These are phyloP conservation scores for Russula olivacea DNA, from an alignment of 768 basidiomycete genomes.

Conservation along the genomic window DNA sequence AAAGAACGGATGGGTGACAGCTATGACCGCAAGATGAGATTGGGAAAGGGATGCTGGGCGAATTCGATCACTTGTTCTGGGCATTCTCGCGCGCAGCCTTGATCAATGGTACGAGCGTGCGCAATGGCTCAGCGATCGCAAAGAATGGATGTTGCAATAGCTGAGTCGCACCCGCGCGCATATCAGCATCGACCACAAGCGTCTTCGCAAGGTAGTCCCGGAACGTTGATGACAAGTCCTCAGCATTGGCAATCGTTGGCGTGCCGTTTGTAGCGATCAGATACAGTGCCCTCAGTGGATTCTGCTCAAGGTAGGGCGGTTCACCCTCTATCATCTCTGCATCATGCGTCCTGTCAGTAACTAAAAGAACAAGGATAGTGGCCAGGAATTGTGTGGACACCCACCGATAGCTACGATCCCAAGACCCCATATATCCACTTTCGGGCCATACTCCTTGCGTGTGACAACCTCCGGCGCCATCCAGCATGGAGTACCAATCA, in stretches of 20 bases:
- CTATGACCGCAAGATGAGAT: background rate
- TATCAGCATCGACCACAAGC: conserved; percentile 92
- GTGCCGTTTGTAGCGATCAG: conserved; percentile 98
- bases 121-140: conserved; percentile 77
- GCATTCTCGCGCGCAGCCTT: conserved; percentile 55
- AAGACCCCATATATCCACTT: conserved; percentile 96
- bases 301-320: conserved; percentile 93
- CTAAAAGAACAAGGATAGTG: background rate
- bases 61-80: too few species aligned
- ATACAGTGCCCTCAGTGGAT: conserved; percentile 92
- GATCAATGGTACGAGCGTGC: conserved; percentile 85
- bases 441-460: conserved; percentile 94
- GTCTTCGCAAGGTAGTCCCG: conserved; percentile 83
- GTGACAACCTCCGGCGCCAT: conserved; percentile 99
- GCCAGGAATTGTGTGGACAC: conserved; percentile 36
- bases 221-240: conserved; percentile 67
- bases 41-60: background rate
- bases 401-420: conserved; percentile 71
- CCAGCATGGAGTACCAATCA: conserved; percentile 99
- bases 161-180: conserved; percentile 78
- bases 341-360: background rate
- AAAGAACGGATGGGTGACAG: conserved; percentile 11
- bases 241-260: conserved; percentile 90
- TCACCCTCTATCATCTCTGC: conserved; percentile 98
- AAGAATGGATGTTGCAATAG: conserved; percentile 87